phyloP scores from a whole-genome alignment of 345 rosid genomes.

The Citrus inodora region DNA sequence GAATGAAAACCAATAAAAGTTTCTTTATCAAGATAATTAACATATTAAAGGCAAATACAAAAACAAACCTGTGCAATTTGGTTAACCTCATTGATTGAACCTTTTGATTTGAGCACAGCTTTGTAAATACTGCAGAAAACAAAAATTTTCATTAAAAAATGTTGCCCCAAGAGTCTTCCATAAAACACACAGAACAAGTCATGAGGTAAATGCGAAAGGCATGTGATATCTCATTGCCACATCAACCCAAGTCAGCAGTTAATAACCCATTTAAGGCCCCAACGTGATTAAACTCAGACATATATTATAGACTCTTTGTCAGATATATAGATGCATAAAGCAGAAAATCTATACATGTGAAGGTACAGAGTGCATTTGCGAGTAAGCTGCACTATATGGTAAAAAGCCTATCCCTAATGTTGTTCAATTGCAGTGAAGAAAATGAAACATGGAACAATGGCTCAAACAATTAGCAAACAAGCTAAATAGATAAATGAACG shows the following conservation, averaged over 20 bases:
- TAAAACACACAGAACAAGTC: not conserved
- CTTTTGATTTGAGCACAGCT: constrained; percentile 79
- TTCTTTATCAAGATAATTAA: constrained; percentile 2
- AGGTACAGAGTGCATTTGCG: not conserved
- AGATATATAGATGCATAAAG: not conserved
- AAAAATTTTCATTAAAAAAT: constrained; percentile 8
- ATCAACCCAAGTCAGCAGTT: not conserved
- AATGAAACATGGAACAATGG: constrained; percentile 3
- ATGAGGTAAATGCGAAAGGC: not conserved
- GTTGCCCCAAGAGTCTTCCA: not conserved
- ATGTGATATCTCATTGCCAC: not conserved
- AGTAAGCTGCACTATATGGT: not conserved
- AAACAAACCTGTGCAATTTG: constrained; percentile 94
- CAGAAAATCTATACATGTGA: not conserved
- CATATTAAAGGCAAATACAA: constrained; percentile 18
- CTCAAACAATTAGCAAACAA: not conserved
- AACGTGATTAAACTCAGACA: not conserved
- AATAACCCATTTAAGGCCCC: not conserved
- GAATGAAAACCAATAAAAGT: constrained; percentile 4
- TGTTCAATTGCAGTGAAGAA: not conserved
- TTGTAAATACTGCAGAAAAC: constrained; percentile 64
- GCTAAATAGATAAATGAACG: constrained; percentile 12
- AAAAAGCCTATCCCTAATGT: not conserved
- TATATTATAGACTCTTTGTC: too few species aligned
- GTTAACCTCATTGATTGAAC: constrained; percentile 79